Percentiles rank a stretch among this genome's conserved stretches.
Evolutionary conservation across 2,329 filamentous ascomycete genomes (phyloP).

Genomic region (Fusarium coicis): DNA sequence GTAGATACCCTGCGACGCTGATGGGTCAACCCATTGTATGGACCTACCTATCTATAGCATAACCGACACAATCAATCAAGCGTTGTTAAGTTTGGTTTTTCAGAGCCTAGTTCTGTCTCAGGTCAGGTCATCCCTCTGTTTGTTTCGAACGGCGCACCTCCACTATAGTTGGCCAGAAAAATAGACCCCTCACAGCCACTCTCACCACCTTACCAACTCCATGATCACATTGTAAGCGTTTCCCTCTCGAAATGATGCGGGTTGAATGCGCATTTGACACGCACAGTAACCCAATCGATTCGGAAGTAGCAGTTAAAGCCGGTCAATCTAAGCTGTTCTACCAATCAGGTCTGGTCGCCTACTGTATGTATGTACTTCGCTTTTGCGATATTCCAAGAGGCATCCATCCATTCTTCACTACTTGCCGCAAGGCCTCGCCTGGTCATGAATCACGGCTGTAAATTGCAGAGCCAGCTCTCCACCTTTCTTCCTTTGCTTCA

Average conservation of each 20-base stretch:
- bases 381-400: conserved; percentile 12
- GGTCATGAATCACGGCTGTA: conserved; percentile 9
- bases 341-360: neutral
- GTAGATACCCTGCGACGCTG: conserved; percentile 33
- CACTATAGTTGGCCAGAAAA: conserved; percentile 20
- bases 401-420: neutral
- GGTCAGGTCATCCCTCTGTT: neutral
- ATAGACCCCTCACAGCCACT: conserved; percentile 27
- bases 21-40: conserved; percentile 17
- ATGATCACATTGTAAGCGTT: neutral
- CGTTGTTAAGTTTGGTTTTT: conserved; percentile 13
- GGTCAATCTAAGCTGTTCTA: neutral
- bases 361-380: conserved; percentile 30
- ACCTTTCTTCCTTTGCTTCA: neutral
- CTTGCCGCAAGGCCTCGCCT: neutral
- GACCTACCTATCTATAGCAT: conserved; percentile 18
- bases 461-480: neutral
- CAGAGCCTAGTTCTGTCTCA: neutral
- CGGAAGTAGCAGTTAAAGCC: neutral
- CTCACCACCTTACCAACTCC: neutral
- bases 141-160: conserved; percentile 11
- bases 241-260: neutral
- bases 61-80: conserved; percentile 15
- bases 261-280: neutral
- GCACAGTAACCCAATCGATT: neutral